phyloP scores from a whole-genome alignment of 1,284 basidiomycete species.

The Clitocybe nebularis region DNA sequence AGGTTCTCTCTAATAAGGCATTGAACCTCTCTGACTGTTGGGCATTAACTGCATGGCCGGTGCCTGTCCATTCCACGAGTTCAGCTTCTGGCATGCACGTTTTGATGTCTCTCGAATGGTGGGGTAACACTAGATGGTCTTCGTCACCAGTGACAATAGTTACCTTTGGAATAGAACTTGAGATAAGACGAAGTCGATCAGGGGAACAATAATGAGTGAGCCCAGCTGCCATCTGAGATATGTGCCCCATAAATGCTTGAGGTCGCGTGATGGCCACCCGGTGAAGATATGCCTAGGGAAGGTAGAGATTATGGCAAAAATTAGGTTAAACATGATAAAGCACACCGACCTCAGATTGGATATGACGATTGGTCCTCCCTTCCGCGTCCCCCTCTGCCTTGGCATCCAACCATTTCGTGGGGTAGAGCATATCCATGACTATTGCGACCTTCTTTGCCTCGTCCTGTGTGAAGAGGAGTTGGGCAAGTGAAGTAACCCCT shows the following conservation, averaged over 20 bases:
- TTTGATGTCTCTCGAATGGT: slow-evolving; percentile 57
- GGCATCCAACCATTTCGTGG: slow-evolving; percentile 53
- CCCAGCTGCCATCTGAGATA: slow-evolving; percentile 76
- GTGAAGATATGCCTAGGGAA: slow-evolving; percentile 41
- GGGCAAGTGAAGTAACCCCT: slow-evolving; percentile 36
- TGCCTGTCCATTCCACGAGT: slow-evolving; percentile 56
- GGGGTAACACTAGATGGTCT: slow-evolving; percentile 62
- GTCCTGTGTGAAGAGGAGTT: slow-evolving; percentile 47
- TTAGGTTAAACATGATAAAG: background rate
- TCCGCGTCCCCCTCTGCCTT: slow-evolving; percentile 44
- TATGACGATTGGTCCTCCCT: slow-evolving; percentile 59
- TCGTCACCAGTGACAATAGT: slow-evolving; percentile 72
- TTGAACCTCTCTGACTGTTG: slow-evolving; percentile 57
- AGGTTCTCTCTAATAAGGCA: slow-evolving; percentile 50
- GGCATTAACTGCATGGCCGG: slow-evolving; percentile 65
- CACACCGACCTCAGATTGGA: slow-evolving; percentile 46
- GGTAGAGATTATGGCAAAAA: background rate
- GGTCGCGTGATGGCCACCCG: slow-evolving; percentile 55
- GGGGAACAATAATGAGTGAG: slow-evolving; percentile 65
- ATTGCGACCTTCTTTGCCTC: slow-evolving; percentile 48
- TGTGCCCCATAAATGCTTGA: slow-evolving; percentile 58
- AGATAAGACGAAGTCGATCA: slow-evolving; percentile 52
- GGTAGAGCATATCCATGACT: slow-evolving; percentile 60
- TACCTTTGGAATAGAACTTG: slow-evolving; percentile 50
- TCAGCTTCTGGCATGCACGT: slow-evolving; percentile 68